Percentiles rank a stretch among this genome's conserved stretches.
phyloP scores from a whole-genome alignment of 768 basidiomycete species.

The Lactarius sanguifluus region DNA sequence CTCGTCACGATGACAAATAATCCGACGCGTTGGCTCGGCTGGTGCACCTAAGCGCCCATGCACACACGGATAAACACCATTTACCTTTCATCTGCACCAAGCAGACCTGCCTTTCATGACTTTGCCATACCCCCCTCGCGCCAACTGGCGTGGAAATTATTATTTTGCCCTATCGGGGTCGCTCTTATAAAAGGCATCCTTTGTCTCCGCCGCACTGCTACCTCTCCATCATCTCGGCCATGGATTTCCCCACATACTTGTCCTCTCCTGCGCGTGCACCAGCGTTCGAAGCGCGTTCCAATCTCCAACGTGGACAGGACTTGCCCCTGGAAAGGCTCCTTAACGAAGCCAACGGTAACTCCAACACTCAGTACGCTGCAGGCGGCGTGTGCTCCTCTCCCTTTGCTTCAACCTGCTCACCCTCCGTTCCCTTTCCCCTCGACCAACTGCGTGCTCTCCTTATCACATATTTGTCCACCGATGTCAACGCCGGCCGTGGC shows the following conservation, averaged over 20 bases:
- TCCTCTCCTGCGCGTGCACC: constrained; percentile 9
- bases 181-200: constrained; percentile 3
- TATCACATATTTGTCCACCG: background rate
- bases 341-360: background rate
- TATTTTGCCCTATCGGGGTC: constrained; percentile 1
- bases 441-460: constrained; percentile 11
- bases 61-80: background rate
- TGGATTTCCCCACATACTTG: background rate
- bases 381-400: constrained; percentile 14
- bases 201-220: constrained; percentile 2
- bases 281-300: constrained; percentile 4
- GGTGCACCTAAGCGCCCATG: background rate
- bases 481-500: background rate
- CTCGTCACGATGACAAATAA: background rate
- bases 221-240: constrained; percentile 1
- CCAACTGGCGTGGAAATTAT: constrained; percentile 5
- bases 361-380: constrained; percentile 10
- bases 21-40: background rate
- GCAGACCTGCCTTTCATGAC: constrained; percentile 11
- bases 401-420: constrained; percentile 5
- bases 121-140: background rate
- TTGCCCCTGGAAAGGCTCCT: background rate
- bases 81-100: background rate
- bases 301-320: background rate
- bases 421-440: background rate